Evolutionary conservation across 2,329 filamentous ascomycete genomes (phyloP).

Genomic region (Huntiella abstrusa): DNA sequence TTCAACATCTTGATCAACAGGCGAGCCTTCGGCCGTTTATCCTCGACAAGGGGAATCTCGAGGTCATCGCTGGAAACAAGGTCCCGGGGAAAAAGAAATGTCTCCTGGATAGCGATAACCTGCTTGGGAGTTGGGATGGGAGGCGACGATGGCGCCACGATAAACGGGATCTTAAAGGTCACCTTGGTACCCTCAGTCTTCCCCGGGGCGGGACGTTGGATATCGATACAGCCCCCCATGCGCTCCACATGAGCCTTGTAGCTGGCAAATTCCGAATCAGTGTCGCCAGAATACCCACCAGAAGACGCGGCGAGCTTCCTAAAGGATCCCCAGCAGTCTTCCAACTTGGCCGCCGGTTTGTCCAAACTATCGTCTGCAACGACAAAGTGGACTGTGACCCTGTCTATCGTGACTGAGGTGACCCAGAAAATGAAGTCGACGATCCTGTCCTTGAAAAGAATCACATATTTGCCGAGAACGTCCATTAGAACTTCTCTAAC

Average conservation of each 20-base stretch:
- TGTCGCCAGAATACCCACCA: slow-evolving; percentile 62
- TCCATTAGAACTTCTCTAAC: slow-evolving; percentile 72
- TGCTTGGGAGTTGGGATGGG: background rate
- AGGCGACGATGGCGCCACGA: background rate
- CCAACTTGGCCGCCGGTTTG: slow-evolving; percentile 58
- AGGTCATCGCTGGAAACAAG: slow-evolving; percentile 30
- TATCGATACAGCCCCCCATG: slow-evolving; percentile 57
- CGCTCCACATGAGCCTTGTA: slow-evolving; percentile 63
- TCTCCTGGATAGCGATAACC: background rate
- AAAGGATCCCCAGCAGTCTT: slow-evolving; percentile 60
- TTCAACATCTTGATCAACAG: slow-evolving; percentile 14
- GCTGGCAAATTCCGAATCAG: slow-evolving; percentile 60
- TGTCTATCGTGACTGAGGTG: slow-evolving; percentile 43
- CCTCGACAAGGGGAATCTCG: slow-evolving; percentile 62
- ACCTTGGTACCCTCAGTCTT: slow-evolving; percentile 51
- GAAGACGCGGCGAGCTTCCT: slow-evolving; percentile 68
- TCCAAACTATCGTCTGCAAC: slow-evolving; percentile 66
- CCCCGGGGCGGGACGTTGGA: slow-evolving; percentile 34
- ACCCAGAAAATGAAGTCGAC: slow-evolving; percentile 48
- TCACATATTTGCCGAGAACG: slow-evolving; percentile 57
- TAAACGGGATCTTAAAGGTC: slow-evolving; percentile 57
- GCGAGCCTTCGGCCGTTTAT: slow-evolving; percentile 40
- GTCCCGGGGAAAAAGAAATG: background rate
- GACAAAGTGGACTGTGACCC: slow-evolving; percentile 48
- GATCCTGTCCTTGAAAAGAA: slow-evolving; percentile 50